Evolutionary conservation across 116 monocot genomes (phyloP).

Genomic region (Iris pallida): DNA sequence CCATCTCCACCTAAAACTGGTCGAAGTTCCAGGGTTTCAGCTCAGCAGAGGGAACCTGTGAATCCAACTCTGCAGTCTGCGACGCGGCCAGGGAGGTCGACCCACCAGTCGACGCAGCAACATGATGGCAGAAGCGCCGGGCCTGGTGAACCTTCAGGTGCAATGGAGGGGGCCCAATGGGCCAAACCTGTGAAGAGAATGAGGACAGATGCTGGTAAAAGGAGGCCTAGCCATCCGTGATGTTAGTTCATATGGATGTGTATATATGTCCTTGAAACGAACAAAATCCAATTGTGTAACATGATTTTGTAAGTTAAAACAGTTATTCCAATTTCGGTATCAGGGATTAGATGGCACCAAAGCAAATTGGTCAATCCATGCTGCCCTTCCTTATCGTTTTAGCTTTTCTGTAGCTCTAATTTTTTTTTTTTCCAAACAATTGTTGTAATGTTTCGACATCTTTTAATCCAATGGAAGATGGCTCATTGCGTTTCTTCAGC

Average conservation of each 20-base stretch:
- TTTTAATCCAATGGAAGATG: too few relatives aligned
- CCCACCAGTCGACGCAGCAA: conserved; percentile 11
- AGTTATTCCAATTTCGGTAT: not conserved
- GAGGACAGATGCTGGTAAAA: conserved; percentile 79
- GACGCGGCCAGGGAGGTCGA: not conserved
- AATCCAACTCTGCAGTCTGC: conserved; percentile 2
- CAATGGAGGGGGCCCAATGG: conserved; percentile 64
- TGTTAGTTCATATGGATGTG: not conserved
- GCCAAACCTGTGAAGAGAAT: conserved; percentile 88
- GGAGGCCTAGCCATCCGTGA: conserved; percentile 76
- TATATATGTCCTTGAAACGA: not conserved
- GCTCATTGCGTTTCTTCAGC: too few relatives aligned
- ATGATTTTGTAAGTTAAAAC: conserved; percentile 1
- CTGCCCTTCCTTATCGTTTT: too few relatives aligned
- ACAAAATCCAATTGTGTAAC: not conserved
- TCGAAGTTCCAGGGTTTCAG: conserved; percentile 5
- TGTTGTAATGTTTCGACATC: too few relatives aligned
- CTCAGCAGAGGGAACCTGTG: conserved; percentile 20
- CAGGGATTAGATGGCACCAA: not conserved
- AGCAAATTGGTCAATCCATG: not conserved
- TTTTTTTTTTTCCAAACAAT: too few relatives aligned
- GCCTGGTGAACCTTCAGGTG: conserved; percentile 2
- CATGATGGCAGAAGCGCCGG: conserved; percentile 3
- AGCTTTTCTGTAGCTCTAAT: too few relatives aligned
- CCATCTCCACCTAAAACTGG: not conserved